Base-by-base conservation (phyloP, 805 yeast genomes). In the Metschnikowia proteae region DNA sequence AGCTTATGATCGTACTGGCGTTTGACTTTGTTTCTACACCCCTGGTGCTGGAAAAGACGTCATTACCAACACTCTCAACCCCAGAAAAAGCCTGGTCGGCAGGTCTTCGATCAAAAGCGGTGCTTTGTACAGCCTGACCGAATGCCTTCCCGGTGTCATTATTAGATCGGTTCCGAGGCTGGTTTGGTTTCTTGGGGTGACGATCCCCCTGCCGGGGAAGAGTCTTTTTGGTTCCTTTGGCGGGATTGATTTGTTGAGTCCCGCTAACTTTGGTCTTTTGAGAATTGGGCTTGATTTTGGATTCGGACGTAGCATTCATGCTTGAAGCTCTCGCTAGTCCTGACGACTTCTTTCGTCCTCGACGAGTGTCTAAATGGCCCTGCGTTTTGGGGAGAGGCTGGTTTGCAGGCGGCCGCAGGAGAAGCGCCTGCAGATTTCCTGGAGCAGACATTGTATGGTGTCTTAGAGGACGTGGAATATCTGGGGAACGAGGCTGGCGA, bases 261-360 rank as follows among this genome's bases (percentile, higher is more conserved):
- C 35, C 36, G n/a, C 29, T 23, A 3, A n/a, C 8, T 6, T 9
- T 31, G 22, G 17, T 13, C 9, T 31, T 40, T 7, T 23, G 43
- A 4, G 28, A n/a, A 9, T 31, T 30, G 11, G 26, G 17, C 23
- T 25, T 40, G 36, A 28, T 10, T 40, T 40, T 31, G 5, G 43
- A 25, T 23, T 40, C 43, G 3, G 43, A 40, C 0, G 30, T 31
- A n/a, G 43, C 36, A 13, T 25, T 31, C n/a, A 7, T 31, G 11
- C 25, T 31, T 9, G 36, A 35, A 9, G 43, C 28, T 40, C 36
- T 40, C 35, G 43, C 36, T 32, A 40, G 29, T 11, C 29, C 29
- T n/a, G 36, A 25, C 36, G 43, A 11, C 45, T 42, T 42, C 38
- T 42, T 42, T 9, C 45, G 45, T n/a, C 38, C 38, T 26, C 45